These are phyloP conservation scores for Cyphellophora europaea DNA, from an alignment of 2,329 filamentous ascomycete genomes.

Conservation along the genomic window DNA sequence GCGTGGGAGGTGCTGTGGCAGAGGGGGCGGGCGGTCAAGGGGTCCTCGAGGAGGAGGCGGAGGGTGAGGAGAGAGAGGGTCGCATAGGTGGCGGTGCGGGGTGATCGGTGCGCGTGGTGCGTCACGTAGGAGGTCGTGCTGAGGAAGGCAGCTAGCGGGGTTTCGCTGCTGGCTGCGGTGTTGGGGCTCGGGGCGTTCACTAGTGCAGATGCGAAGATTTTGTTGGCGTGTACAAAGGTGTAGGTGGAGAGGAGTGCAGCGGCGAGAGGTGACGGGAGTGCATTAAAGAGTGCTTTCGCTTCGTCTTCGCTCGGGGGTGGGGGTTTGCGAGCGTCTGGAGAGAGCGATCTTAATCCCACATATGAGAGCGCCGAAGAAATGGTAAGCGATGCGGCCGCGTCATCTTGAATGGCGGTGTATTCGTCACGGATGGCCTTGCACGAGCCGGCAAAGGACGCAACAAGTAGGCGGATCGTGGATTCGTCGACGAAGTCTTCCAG, in stretches of 20 bases:
- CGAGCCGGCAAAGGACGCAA: constrained; percentile 63
- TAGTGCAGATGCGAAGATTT: constrained; percentile 82
- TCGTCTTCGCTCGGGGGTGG: constrained; percentile 61
- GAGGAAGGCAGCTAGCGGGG: constrained; percentile 70
- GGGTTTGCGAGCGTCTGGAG: constrained; percentile 56
- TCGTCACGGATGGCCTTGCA: constrained; percentile 60
- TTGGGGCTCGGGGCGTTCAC: constrained; percentile 42
- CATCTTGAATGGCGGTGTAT: constrained; percentile 81
- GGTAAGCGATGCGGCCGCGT: constrained; percentile 83
- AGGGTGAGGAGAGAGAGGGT: constrained; percentile 78
- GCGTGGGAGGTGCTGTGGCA: constrained; percentile 73
- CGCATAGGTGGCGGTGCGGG: constrained; percentile 69
- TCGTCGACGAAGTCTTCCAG: constrained; percentile 96
- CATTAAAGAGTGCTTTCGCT: constrained; percentile 69
- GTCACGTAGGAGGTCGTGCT: constrained; percentile 88
- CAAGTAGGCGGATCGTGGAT: constrained; percentile 70
- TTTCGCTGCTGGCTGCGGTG: constrained; percentile 43
- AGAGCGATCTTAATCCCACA: constrained; percentile 71
- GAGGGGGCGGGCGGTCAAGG: constrained; percentile 68
- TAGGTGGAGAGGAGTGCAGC: constrained; percentile 78
- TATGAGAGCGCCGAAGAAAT: constrained; percentile 71
- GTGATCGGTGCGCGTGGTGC: constrained; percentile 82
- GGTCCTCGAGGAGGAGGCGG: constrained; percentile 79
- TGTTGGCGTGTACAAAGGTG: constrained; percentile 90
- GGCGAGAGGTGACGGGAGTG: constrained; percentile 70